Conservation (phyloP, 768 basidiomycete genomes). For the Mrakia blollopis region DNA sequence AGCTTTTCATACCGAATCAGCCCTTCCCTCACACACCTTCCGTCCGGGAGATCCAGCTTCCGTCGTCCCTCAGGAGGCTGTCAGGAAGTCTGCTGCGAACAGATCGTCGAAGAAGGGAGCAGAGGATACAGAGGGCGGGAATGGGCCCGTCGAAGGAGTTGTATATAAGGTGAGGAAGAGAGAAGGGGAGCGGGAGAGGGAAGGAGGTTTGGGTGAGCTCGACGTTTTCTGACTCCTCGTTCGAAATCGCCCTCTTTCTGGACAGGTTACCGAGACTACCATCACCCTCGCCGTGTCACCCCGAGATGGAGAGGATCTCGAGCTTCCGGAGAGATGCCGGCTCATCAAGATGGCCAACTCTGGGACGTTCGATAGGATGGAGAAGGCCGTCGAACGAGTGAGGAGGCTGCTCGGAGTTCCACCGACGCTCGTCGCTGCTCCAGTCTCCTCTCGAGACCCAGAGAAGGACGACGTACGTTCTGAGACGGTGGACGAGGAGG, state of each 20-base stretch:
- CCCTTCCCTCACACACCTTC: slow-evolving; percentile 82
- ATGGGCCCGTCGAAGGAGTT: slow-evolving; percentile 62
- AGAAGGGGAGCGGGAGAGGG: neutral
- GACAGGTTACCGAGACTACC: slow-evolving; percentile 69
- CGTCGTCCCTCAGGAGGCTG: slow-evolving; percentile 63
- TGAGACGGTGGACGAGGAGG: neutral
- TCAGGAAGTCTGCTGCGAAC: slow-evolving; percentile 33
- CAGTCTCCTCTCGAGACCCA: slow-evolving; percentile 40
- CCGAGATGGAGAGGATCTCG: slow-evolving; percentile 58
- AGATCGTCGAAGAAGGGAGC: slow-evolving; percentile 4
- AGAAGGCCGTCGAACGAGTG: slow-evolving; percentile 66
- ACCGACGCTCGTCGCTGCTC: slow-evolving; percentile 44
- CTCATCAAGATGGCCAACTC: slow-evolving; percentile 86
- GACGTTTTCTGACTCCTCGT: neutral
- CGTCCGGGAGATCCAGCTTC: slow-evolving; percentile 87
- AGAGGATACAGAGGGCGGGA: slow-evolving; percentile 45
- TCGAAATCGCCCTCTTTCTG: neutral
- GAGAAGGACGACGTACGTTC: slow-evolving; percentile 28
- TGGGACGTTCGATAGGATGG: slow-evolving; percentile 90
- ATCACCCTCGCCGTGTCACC: slow-evolving; percentile 75
- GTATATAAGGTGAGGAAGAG: slow-evolving; percentile 64
- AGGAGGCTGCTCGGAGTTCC: slow-evolving; percentile 11
- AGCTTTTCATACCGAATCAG: slow-evolving; percentile 65
- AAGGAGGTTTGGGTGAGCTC: neutral
- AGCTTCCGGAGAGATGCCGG: slow-evolving; percentile 77